Base-by-base conservation (phyloP, 2,329 filamentous ascomycete species). In the Stachybotrys elegans region DNA sequence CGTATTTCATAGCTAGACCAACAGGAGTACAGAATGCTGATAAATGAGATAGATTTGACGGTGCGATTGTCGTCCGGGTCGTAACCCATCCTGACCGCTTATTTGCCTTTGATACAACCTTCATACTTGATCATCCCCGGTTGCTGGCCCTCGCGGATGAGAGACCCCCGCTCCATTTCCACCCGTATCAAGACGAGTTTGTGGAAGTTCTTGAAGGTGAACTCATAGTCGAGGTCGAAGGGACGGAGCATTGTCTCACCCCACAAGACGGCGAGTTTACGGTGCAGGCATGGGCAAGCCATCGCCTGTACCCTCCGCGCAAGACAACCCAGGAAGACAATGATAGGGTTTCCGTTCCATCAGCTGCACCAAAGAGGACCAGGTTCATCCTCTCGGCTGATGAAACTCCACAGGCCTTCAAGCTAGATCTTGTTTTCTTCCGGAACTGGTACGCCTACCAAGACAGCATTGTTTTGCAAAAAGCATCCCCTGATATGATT, bases 171-270 rank as follows among this genome's bases (percentile, higher is more conserved):
- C 23, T 13, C 12, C 39, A 41, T 20, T 41, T 41, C 19, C 39
- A 41, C 21, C 22, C 39, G 6, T 27, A 27, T 17, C 39, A 41
- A 29, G 39, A 25, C 23, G 39, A 41, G 22, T 41, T 25, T 16
- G 13, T 41, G 13, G 16, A 27, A 13, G 39, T 41, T 14, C 9
- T 27, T 7, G 20, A 41, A 6, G 39, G 39, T 7, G 17, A 13
- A 27, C 9, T 41, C 5, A 22, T 20, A 6, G 22, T 41, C 17
- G 39, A 41, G 39, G 39, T 41, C 9, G 39, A 41, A 22, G 17
- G 8, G 7, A 29, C n/a, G 14, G 39, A 41, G 22, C 19, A 27
- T 19, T 19, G 9, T n/a, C 19, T 41, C 6, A 41, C 22, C 5
- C 21, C 22, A 6, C 6, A 16, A 25, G 19, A 41, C 21, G 39